Evolutionary conservation across 495 filamentous ascomycete genomes (phyloP).

Genomic region (Tuber umbilicatum): DNA sequence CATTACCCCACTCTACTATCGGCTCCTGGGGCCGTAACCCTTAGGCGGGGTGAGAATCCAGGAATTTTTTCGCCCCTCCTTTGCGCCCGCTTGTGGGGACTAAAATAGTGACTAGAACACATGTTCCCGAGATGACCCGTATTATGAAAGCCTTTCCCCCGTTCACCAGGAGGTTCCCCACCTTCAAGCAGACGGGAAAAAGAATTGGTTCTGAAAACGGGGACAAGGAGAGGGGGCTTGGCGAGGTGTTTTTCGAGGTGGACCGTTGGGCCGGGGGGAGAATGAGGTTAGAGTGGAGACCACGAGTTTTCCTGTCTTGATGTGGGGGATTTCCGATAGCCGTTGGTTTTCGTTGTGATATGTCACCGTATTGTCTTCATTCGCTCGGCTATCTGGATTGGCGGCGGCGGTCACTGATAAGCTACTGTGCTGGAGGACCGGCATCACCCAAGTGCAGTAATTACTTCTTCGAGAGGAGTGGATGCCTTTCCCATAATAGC

Average conservation of each 20-base stretch:
- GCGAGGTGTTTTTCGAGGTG: neutral
- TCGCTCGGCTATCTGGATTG: neutral
- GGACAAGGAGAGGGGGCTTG: neutral
- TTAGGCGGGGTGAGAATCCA: neutral
- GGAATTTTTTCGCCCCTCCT: neutral
- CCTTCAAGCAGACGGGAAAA: neutral
- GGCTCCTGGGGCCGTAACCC: neutral
- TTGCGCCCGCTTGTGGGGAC: neutral
- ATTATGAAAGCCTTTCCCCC: neutral
- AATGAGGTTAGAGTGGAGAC: neutral
- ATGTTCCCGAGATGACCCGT: neutral
- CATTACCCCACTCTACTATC: neutral
- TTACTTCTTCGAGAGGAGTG: neutral
- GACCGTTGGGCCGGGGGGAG: neutral
- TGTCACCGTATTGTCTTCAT: neutral
- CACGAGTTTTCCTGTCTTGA: neutral
- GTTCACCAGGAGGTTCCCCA: neutral
- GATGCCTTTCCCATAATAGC: neutral
- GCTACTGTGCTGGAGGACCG: no score
- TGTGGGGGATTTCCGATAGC: neutral
- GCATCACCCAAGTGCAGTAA: neutral
- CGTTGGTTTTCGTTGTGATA: neutral
- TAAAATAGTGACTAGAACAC: neutral
- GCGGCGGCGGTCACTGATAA: neutral
- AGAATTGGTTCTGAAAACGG: neutral